Evolutionary conservation across 495 filamentous ascomycete species (phyloP).

Genomic region (Lophium mytilinum): DNA sequence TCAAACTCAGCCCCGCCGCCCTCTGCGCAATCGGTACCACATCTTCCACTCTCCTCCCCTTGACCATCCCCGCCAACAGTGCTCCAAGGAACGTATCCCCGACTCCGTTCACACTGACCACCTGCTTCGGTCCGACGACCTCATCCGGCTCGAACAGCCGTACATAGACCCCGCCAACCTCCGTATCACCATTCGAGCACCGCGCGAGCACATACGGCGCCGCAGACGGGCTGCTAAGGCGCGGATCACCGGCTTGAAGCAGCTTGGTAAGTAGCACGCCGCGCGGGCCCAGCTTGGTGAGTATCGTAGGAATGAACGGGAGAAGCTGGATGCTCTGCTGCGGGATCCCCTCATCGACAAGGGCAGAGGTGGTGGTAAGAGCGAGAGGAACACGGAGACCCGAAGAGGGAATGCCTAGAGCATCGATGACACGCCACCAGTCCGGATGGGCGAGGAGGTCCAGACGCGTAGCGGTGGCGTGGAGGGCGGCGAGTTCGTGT

Average conservation of each 20-base stretch:
- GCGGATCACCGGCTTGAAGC: conserved; percentile 52
- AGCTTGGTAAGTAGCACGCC: conserved; percentile 75
- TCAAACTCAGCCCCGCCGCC: conserved; percentile 68
- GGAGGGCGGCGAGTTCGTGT: conserved; percentile 70
- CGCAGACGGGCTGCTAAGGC: conserved; percentile 51
- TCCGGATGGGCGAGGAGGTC: conserved; percentile 55
- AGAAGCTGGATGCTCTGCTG: conserved; percentile 78
- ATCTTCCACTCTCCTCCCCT: conserved; percentile 41
- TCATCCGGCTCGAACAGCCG: conserved; percentile 63
- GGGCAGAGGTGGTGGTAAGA: conserved; percentile 44
- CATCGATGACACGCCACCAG: conserved; percentile 79
- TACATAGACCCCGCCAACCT: conserved; percentile 81
- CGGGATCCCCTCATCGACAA: conserved; percentile 75
- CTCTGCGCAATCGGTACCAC: conserved; percentile 56
- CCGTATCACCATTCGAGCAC: conserved; percentile 35
- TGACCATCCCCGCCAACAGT: conserved; percentile 57
- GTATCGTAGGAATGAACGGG: conserved; percentile 73
- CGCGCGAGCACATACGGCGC: conserved; percentile 64
- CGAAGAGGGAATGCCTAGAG: conserved; percentile 56
- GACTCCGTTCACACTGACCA: conserved; percentile 87
- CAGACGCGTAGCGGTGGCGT: conserved; percentile 50
- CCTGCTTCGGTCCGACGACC: conserved; percentile 47
- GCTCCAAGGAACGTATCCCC: conserved; percentile 90
- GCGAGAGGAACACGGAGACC: conserved; percentile 57
- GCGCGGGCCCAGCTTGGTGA: conserved; percentile 71